Base-by-base conservation (phyloP, 139 green algal species). In the Deuterostichococcus epilithicus region DNA sequence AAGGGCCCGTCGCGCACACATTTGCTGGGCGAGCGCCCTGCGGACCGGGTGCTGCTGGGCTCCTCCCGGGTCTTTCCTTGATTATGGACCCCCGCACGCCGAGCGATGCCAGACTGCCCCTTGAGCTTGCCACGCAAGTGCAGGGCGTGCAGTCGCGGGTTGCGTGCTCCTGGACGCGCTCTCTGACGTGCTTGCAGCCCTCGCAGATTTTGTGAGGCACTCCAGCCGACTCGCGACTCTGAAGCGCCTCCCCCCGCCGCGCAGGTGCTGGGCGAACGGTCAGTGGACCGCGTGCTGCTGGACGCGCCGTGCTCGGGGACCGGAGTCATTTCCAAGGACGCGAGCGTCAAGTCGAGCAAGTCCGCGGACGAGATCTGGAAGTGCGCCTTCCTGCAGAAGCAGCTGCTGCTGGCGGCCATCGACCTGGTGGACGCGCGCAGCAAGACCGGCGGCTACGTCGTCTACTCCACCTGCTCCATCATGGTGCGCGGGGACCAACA, bases 391-490 rank as follows among this genome's bases (percentile, higher is more conserved):
- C 90, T 99, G 42, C 95, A 99, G 85, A 99, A 99, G 85, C 87
- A 98, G 90, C 90, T 99, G 80, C 88, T 99, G 65, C 88, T 99
- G 78, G 90, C 95, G 1, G 96, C 96, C 38, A 98, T 99, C 39
- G 96, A 99, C 87, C 81, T 98, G 76, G 92, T 97, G 39, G 90
- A 98, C 76, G 91, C 94, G 5, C 82, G 85, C 45, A 91, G 76
- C 76, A 92, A 94, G 79, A 94, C 87, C 5, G 92, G 92, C 32
- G 92, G 92, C n/a, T 94, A 88, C 60, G 67, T 91, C 15, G 85
- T 99, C n/a, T 99, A 99, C 88, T 97, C 91, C 70, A 99, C 96
- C 26, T 99, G 96, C 88, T 96, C 88, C 59, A 93, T 99, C 75
- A 94, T 97, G 84, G 93, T 80, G 35, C 15, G 44, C 1, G 34